Evolutionary conservation across 768 basidiomycete genomes (phyloP).

Genomic region (Russula griseocarnosa): DNA sequence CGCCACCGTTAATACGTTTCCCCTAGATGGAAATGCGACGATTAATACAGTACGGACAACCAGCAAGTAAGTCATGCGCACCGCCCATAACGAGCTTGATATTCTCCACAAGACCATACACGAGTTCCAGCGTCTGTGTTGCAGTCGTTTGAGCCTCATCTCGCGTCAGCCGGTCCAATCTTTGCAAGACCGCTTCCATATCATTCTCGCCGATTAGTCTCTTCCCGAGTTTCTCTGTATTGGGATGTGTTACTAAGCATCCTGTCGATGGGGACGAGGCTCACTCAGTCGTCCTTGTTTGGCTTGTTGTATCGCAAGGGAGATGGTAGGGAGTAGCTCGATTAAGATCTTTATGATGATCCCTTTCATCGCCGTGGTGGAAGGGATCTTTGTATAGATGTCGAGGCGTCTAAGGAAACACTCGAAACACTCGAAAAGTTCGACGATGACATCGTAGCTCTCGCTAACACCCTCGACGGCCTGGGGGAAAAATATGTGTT

Average conservation of each 20-base stretch:
- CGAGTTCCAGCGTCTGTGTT: background rate
- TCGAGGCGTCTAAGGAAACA: background rate
- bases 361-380: background rate
- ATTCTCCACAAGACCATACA: constrained; percentile 2
- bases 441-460: background rate
- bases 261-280: background rate
- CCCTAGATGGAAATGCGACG: background rate
- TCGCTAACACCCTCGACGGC: background rate
- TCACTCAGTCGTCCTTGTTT: constrained; percentile 1
- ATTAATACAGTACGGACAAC: background rate
- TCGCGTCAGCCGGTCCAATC: background rate
- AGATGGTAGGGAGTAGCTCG: background rate
- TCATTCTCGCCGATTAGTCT: too few species aligned
- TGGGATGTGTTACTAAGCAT: background rate
- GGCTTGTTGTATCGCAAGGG: background rate
- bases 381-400: background rate
- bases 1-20: background rate
- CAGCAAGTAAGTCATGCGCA: background rate
- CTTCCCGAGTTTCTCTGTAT: too few species aligned
- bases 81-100: background rate
- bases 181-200: too few species aligned
- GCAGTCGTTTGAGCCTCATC: background rate
- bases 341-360: background rate
- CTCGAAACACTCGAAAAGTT: background rate
- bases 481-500: background rate